These are phyloP conservation scores for Oldenlandia corymbosa DNA, from an alignment of 257 asterid genomes.

Conservation along the genomic window DNA sequence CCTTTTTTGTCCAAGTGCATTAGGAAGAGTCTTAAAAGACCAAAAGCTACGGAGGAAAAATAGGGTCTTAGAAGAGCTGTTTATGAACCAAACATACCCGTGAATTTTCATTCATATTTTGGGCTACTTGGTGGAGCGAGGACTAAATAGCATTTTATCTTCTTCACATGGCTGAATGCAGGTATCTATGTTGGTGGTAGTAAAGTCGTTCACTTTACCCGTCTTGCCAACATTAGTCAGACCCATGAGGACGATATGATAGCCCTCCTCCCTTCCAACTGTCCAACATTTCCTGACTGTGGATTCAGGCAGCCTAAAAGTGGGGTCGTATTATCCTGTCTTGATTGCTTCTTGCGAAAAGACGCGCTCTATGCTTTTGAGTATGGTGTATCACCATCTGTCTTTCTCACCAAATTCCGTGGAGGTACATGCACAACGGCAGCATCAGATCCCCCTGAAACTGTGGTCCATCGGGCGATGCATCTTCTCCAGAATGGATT, in stretches of 20 bases:
- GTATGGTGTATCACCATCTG: constrained; percentile 63
- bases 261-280: constrained; percentile 30
- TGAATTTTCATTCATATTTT: neutral
- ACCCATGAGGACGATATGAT: constrained; percentile 30
- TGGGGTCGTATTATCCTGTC: constrained; percentile 76
- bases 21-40: no score
- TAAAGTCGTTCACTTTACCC: constrained; percentile 90
- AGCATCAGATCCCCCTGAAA: constrained; percentile 49
- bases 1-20: no score
- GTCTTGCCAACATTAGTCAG: constrained; percentile 33
- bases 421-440: constrained; percentile 97
- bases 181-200: constrained; percentile 86
- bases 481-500: constrained; percentile 72
- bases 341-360: constrained; percentile 68
- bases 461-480: constrained; percentile 83
- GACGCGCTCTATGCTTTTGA: constrained; percentile 72
- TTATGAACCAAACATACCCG: neutral
- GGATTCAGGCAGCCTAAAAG: constrained; percentile 74
- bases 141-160: neutral
- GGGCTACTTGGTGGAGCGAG: neutral
- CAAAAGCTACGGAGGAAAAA: no score
- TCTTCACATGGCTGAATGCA: constrained; percentile 20
- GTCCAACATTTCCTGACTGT: constrained; percentile 75
- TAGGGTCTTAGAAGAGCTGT: neutral
- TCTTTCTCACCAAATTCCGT: constrained; percentile 72